A percentile compares a stretch with the other conserved stretches of the same genome.
These are phyloP conservation scores for Annulohypoxylon stygium DNA, from an alignment of 495 filamentous ascomycete genomes.

Conservation along the genomic window DNA sequence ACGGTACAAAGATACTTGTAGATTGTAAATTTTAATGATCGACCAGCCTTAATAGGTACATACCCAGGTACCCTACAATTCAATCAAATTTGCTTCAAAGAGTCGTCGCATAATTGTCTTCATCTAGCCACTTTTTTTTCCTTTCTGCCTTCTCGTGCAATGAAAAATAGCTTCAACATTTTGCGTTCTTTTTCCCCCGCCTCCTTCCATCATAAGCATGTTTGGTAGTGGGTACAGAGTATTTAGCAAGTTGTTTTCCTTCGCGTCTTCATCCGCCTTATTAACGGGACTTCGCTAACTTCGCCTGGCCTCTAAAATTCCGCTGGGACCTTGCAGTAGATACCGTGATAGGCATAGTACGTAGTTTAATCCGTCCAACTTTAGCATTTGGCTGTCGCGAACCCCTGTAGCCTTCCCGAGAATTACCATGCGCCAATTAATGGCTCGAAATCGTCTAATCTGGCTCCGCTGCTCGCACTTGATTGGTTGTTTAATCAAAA, in stretches of 20 bases:
- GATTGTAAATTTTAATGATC: conserved; percentile 1
- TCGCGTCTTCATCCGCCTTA: not conserved
- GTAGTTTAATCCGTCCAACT: conserved; percentile 18
- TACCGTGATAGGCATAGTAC: not conserved
- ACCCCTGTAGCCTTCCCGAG: conserved; percentile 35
- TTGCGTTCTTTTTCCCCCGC: conserved; percentile 7
- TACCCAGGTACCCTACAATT: not conserved
- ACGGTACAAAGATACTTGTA: conserved; percentile 14
- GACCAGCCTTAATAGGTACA: conserved; percentile 8
- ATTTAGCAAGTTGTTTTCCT: not conserved
- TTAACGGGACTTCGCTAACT: conserved; percentile 15
- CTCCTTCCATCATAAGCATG: not conserved
- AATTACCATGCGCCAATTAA: conserved; percentile 31
- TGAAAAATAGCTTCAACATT: not conserved
- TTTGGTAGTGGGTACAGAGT: not conserved
- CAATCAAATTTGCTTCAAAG: not conserved
- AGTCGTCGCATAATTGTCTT: conserved; percentile 1
- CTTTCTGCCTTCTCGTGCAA: not conserved
- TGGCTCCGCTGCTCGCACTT: conserved; percentile 9
- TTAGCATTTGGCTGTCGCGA: conserved; percentile 29
- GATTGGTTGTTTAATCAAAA: conserved; percentile 32
- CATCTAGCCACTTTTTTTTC: not conserved
- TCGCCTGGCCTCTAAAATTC: conserved; percentile 22
- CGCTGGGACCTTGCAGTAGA: conserved; percentile 44
- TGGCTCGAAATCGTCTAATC: conserved; percentile 15